Base-by-base conservation (phyloP, 441 rosid genomes). In the Pelargonium myrrhifolium region DNA sequence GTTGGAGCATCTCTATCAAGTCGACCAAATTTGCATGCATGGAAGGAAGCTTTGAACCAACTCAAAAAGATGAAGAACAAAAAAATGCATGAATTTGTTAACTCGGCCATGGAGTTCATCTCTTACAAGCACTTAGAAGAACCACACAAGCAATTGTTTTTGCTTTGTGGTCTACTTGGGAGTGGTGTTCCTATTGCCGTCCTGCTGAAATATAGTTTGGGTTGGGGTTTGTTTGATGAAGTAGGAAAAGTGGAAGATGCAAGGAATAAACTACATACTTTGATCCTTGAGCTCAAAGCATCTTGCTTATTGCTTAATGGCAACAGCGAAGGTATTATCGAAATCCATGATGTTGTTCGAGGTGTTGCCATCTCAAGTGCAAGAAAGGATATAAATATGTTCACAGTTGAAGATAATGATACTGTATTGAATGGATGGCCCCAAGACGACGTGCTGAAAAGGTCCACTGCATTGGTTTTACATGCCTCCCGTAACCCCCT, bases 331-430 rank as follows among this genome's bases (percentile, higher is more conserved):
- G 75, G 65, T 43, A 14, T 20, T 0, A 62, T 81, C 42, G 39
- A 22, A 0, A 73, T 81, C 61, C 78, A 77, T 65, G 80, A 79
- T 49, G 67, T 68, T 21, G 67, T 81, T 39, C 71, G 72, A 0
- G 42, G 64, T 56, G 72, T 75, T 31, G 85, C 78, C 3, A 62
- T 51, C 4, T 55, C 70, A 4, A 75, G 77, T 59, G 81, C 77
- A 47, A 64, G 65, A 28, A 24, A 15, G 14, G 69, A 70, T 0
- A 4, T 28, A 10, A 3, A 62, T 9, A 20, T 35, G 28, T 14
- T 69, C 15, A 15, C 31, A 0, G 6, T 40, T 49, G 22, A 61
- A 21, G 10, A 10, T 4, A 49, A 49, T 49, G 55, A 49, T 49
- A 20, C 55, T 49, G 55, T n/a, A 6, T 49, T 49, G 55, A 49